Evolutionary conservation across 805 yeast species (phyloP), one percentile per base, ranked within the genome.

Genomic region (Saccharomycopsis vini): DNA sequence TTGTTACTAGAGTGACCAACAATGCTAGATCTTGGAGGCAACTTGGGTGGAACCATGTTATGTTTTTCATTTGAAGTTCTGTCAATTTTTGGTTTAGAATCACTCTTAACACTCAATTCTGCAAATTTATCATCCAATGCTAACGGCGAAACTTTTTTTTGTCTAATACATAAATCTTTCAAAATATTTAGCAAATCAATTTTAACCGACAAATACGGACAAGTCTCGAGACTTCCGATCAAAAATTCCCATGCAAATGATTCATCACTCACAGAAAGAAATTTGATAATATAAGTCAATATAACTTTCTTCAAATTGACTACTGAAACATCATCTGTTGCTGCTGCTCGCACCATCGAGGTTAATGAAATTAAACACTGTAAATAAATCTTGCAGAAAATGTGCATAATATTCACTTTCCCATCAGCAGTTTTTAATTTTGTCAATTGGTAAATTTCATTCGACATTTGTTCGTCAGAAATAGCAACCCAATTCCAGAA

Each of bases 161-260:
- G 54, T 49, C 72, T 69, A 4, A 71, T 53, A 51, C 78, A 59
- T 50, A 87, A 66, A 52, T 80, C 86, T 57, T 81, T 86, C 55
- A 87, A 69, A 20, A 86, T 76, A 3, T 80, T 75, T 15, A 86
- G 71, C 30, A 77, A 62, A 3, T 77, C 77, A 20, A 80, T 68
- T 52, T 77, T 77, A 19, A 75, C 73, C 32, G 72, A 71, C 32
- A 70, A 76, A 55, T 70, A 75, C 2, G 92, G 89, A 55, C 90
- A 82, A 41, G 72, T 66, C 23, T 66, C 63, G 40, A 90, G 64
- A 0, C 87, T 69, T 55, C 85, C 87, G 20, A 68, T 56, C 13
- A 86, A 63, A 56, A 82, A 84, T 2, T 65, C 63, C 60, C 76
- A 85, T 0, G 82, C 62, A 10, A 68, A 60, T 1, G 65, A 64